These are phyloP conservation scores for Triangularia verruculosa DNA, from an alignment of 2,329 filamentous ascomycete species.

Conservation along the genomic window DNA sequence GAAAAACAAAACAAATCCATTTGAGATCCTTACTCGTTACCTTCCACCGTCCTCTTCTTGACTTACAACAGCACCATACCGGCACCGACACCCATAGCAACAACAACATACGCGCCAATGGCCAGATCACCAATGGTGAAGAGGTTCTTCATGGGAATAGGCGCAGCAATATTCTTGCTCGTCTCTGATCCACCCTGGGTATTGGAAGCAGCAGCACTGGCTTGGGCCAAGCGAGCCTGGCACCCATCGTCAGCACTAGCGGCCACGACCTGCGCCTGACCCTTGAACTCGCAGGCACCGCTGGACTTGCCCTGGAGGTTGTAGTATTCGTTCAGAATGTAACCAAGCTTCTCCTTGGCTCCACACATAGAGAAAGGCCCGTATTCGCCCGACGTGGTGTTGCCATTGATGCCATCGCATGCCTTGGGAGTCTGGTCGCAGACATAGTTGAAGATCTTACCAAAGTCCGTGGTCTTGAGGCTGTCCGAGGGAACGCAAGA, in stretches of 20 bases:
- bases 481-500: constrained; percentile 63
- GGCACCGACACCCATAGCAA: constrained; percentile 52
- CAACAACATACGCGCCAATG: constrained; percentile 49
- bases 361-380: constrained; percentile 78
- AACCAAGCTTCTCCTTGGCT: constrained; percentile 67
- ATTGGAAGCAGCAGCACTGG: constrained; percentile 54
- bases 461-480: constrained; percentile 58
- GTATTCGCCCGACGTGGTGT: constrained; percentile 66
- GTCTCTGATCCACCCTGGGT: constrained; percentile 41
- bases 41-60: constrained; percentile 29
- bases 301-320: constrained; percentile 49
- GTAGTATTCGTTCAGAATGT: constrained; percentile 73
- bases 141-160: constrained; percentile 37
- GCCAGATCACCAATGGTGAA: constrained; percentile 48
- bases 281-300: constrained; percentile 68
- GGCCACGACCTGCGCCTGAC: constrained; percentile 55
- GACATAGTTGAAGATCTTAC: constrained; percentile 69
- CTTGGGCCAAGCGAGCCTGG: constrained; percentile 56
- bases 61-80: constrained; percentile 56
- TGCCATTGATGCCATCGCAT: constrained; percentile 67
- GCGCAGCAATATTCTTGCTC: constrained; percentile 37
- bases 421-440: constrained; percentile 57
- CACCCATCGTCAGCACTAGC: constrained; percentile 52
- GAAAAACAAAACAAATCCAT: background rate
- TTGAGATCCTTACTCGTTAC: background rate